Evolutionary conservation across 2,329 filamentous ascomycete genomes (phyloP).

Genomic region (Cladosporium sphaerospermum): DNA sequence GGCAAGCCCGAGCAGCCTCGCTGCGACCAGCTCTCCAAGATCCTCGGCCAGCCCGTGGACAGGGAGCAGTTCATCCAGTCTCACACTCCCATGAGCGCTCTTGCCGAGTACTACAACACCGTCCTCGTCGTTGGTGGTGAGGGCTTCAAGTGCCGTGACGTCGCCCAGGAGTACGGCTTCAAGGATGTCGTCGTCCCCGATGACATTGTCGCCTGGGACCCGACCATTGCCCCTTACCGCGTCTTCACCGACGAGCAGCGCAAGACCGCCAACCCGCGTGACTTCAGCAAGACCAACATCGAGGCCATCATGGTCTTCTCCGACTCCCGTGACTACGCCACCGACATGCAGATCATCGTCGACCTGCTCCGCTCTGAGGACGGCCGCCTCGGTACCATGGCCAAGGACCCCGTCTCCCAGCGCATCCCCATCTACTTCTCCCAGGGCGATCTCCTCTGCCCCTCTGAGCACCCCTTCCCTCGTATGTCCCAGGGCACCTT

Average conservation of each 20-base stretch:
- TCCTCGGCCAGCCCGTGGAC: constrained; percentile 58
- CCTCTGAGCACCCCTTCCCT: constrained; percentile 46
- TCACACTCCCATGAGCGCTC: constrained; percentile 69
- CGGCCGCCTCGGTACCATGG: constrained; percentile 58
- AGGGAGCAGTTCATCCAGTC: constrained; percentile 73
- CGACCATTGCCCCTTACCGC: constrained; percentile 62
- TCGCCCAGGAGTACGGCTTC: constrained; percentile 68
- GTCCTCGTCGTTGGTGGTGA: constrained; percentile 71
- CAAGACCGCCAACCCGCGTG: constrained; percentile 59
- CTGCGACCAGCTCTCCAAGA: constrained; percentile 60
- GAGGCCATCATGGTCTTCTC: constrained; percentile 71
- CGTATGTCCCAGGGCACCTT: constrained; percentile 71
- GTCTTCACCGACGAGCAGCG: constrained; percentile 63
- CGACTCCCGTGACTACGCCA: constrained; percentile 67
- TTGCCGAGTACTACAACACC: constrained; percentile 70
- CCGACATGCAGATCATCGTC: constrained; percentile 71
- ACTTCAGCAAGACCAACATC: constrained; percentile 67
- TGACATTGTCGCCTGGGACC: constrained; percentile 65
- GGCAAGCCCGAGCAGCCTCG: constrained; percentile 63
- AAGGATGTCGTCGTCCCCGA: constrained; percentile 67
- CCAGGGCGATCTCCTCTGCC: constrained; percentile 59
- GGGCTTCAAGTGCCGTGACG: constrained; percentile 66
- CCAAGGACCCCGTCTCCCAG: constrained; percentile 58
- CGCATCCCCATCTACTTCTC: constrained; percentile 71
- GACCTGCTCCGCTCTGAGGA: constrained; percentile 64